Conservation (phyloP, 2,329 filamentous ascomycete species). For the Oidium heveae region DNA sequence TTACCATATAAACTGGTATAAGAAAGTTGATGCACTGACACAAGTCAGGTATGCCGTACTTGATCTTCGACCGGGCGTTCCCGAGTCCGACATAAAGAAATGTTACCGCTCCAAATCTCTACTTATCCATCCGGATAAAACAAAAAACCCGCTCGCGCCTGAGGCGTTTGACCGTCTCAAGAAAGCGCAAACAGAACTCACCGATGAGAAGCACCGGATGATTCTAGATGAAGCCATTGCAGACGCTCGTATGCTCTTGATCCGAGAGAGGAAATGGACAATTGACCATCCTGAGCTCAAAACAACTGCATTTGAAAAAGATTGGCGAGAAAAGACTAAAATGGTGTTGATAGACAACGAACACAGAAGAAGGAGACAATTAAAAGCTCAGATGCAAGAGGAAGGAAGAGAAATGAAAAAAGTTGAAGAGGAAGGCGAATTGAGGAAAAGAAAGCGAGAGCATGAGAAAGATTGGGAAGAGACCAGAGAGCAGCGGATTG, state of each 20-base stretch:
- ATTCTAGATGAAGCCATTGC: slow-evolving; percentile 84
- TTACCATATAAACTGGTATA: not conserved
- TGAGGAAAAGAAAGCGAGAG: slow-evolving; percentile 63
- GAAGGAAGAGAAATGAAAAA: slow-evolving; percentile 74
- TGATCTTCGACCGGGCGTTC: slow-evolving; percentile 81
- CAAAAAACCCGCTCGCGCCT: slow-evolving; percentile 66
- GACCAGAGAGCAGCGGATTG: slow-evolving; percentile 72
- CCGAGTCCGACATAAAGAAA: slow-evolving; percentile 87
- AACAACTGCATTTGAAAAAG: slow-evolving; percentile 54
- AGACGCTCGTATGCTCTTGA: slow-evolving; percentile 81
- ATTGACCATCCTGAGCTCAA: slow-evolving; percentile 70
- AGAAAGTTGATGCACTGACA: not conserved
- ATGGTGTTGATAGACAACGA: slow-evolving; percentile 86
- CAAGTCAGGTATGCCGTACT: slow-evolving; percentile 58
- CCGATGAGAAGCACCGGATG: slow-evolving; percentile 79
- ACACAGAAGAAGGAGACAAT: slow-evolving; percentile 54
- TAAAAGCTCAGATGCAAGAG: slow-evolving; percentile 90
- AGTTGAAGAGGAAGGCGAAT: slow-evolving; percentile 63
- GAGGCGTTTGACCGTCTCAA: slow-evolving; percentile 94
- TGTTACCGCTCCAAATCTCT: slow-evolving; percentile 95
- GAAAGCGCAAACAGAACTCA: slow-evolving; percentile 72
- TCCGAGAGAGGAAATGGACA: slow-evolving; percentile 84
- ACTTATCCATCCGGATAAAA: slow-evolving; percentile 96
- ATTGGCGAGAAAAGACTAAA: slow-evolving; percentile 78
- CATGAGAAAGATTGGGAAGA: slow-evolving; percentile 92